Evolutionary conservation across 208 protist species (phyloP).

Genomic region (Trypanosoma brucei): DNA sequence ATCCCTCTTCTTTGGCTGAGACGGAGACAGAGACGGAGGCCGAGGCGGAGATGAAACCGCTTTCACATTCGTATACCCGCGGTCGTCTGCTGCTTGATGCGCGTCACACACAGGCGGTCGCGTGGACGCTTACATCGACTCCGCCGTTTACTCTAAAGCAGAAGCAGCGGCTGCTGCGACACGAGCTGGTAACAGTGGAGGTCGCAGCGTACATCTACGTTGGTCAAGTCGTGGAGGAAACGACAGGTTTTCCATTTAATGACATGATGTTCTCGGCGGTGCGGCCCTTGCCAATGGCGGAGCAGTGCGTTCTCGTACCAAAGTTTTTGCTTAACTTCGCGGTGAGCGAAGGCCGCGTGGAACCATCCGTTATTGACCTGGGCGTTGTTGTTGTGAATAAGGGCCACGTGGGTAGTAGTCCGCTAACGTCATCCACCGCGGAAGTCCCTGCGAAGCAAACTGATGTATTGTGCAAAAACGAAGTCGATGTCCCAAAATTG

Average conservation of each 20-base stretch:
- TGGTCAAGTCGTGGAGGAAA: constrained; percentile 39
- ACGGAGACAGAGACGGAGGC: not conserved
- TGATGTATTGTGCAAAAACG: not conserved
- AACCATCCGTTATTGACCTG: constrained; percentile 30
- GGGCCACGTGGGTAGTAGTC: not conserved
- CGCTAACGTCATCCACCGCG: not conserved
- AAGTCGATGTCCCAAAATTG: not conserved
- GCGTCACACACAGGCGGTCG: constrained; percentile 33
- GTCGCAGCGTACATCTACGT: constrained; percentile 45
- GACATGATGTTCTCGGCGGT: constrained; percentile 27
- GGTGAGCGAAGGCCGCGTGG: constrained; percentile 59
- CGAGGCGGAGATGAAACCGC: not conserved
- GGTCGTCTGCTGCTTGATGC: constrained; percentile 47
- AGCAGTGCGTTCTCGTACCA: constrained; percentile 42
- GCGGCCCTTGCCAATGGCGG: constrained; percentile 29
- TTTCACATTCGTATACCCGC: constrained; percentile 19
- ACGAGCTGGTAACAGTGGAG: constrained; percentile 41
- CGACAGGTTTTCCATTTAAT: constrained; percentile 37
- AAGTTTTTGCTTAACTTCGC: constrained; percentile 39
- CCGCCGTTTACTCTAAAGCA: constrained; percentile 41
- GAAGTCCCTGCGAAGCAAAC: not conserved
- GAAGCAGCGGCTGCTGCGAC: constrained; percentile 28
- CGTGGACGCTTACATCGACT: constrained; percentile 41
- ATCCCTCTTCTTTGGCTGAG: not conserved
- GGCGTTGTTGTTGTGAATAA: constrained; percentile 26